phyloP scores from a whole-genome alignment of 2,329 filamentous ascomycete genomes.

The Cercospora sp. region DNA sequence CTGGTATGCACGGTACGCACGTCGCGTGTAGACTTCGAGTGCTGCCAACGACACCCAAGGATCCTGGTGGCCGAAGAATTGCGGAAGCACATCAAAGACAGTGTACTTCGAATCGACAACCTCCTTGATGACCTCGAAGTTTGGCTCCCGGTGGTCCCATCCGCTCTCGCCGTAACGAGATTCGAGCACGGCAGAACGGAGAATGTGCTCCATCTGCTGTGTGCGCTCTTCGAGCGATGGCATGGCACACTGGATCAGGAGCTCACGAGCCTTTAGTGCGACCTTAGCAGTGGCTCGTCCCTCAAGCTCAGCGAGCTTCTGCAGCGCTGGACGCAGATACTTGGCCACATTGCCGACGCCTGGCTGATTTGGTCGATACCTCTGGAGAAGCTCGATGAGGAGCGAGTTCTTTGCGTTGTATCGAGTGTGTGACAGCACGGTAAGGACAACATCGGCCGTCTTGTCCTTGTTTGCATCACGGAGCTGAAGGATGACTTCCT shows the following conservation, averaged over 20 bases:
- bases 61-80: slow-evolving; percentile 93
- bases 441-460: slow-evolving; percentile 78
- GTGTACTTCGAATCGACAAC: slow-evolving; percentile 98
- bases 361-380: slow-evolving; percentile 93
- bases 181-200: slow-evolving; percentile 91
- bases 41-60: slow-evolving; percentile 92
- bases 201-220: slow-evolving; percentile 96
- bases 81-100: slow-evolving; percentile 90
- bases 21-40: slow-evolving; percentile 92
- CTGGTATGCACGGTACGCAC: slow-evolving; percentile 93
- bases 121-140: slow-evolving; percentile 88
- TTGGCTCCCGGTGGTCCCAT: slow-evolving; percentile 93
- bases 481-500: slow-evolving; percentile 89
- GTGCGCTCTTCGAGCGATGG: slow-evolving; percentile 94
- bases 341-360: slow-evolving; percentile 85
- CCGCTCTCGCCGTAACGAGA: slow-evolving; percentile 97
- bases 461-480: slow-evolving; percentile 97
- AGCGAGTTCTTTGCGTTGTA: slow-evolving; percentile 93
- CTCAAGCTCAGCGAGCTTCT: slow-evolving; percentile 87
- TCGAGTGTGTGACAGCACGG: slow-evolving; percentile 88
- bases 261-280: slow-evolving; percentile 92
- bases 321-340: slow-evolving; percentile 78
- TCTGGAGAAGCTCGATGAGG: slow-evolving; percentile 84
- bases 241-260: slow-evolving; percentile 94
- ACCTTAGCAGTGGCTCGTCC: slow-evolving; percentile 88